Conservation (phyloP, 192 early-diverging fungal genomes). For the Tieghemiomyces parasiticus region DNA sequence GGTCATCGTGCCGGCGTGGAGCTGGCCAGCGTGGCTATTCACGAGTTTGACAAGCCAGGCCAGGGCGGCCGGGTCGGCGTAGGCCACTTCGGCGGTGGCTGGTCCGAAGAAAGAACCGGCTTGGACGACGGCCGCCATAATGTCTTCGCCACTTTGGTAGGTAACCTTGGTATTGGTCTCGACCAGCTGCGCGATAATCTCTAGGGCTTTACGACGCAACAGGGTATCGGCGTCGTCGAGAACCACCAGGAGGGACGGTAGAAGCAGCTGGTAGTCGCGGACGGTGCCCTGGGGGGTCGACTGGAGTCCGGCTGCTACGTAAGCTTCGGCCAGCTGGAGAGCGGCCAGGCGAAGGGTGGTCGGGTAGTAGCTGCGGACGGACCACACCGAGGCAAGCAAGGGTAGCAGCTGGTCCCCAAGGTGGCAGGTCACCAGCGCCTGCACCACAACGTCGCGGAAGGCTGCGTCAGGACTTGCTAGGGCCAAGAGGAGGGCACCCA, state of each 20-base stretch:
- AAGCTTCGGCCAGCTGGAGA: conserved; percentile 37
- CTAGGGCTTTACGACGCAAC: conserved; percentile 50
- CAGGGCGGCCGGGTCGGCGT: no score
- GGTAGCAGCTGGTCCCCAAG: conserved; percentile 23
- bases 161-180: no score
- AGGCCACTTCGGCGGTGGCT: no score
- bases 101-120: no score
- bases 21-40: no score
- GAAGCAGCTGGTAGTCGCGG: conserved; percentile 46
- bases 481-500: no score
- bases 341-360: conserved; percentile 23
- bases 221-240: conserved; percentile 33
- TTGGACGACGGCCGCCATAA: no score
- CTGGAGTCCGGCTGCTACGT: conserved; percentile 24
- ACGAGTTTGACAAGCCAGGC: no score
- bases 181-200: no score
- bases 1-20: no score
- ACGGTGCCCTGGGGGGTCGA: conserved; percentile 5
- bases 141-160: no score
- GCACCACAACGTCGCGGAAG: conserved; percentile 12
- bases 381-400: conserved; percentile 24
- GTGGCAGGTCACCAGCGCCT: conserved; percentile 16
- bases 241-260: conserved; percentile 54
- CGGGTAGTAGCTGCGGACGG: conserved; percentile 9
- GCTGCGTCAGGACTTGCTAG: no score